Base-by-base conservation (phyloP, 441 rosid species). In the Lepidium campestre region DNA sequence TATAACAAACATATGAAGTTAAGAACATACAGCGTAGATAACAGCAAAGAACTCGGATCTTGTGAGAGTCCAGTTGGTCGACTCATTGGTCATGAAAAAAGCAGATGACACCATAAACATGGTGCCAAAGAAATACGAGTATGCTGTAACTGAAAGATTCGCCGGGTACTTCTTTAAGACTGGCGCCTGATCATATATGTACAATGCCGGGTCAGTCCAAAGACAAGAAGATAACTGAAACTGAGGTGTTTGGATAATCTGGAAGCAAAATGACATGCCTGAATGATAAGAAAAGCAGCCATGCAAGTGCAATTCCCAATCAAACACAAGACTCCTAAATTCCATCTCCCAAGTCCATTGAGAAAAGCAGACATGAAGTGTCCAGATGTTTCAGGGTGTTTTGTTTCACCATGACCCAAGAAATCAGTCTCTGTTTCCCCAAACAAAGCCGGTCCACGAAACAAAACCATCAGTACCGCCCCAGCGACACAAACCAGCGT, bases 251-350 rank as follows among this genome's bases (percentile, higher is more conserved):
- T 56, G 58, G 47, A 62, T 54, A 23, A 62, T 53, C 4, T 25
- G 2, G 32, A 40, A 41, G 36, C 36, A 32, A 52, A 40, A 63
- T 10, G 62, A 37, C 31, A 69, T 83, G 83, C 99, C 99, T 95
- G 98, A 70, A 92, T 82, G 52, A 91, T 97, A 42, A 95, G 82
- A 76, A 91, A 95, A 60, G 96, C 86, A 67, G 98, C 98, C 99
- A 95, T 95, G 81, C 98, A 95, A 66, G 87, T 81, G 74, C 99
- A 95, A 75, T 95, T 95, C 66, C 98, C 99, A 44, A 95, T 81
- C 68, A 95, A 79, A 77, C 98, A 95, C 70, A 92, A 74, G 75
- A 95, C 98, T 74, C 99, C 99, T 8, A 92, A 71, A 77, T 91
- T 91, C 96, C 95, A 88, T 59, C 74, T 75, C 39, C 90, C 95